These are phyloP conservation scores for Verticillium albo-atrum DNA, from an alignment of 2,329 filamentous ascomycete genomes.

Conservation along the genomic window DNA sequence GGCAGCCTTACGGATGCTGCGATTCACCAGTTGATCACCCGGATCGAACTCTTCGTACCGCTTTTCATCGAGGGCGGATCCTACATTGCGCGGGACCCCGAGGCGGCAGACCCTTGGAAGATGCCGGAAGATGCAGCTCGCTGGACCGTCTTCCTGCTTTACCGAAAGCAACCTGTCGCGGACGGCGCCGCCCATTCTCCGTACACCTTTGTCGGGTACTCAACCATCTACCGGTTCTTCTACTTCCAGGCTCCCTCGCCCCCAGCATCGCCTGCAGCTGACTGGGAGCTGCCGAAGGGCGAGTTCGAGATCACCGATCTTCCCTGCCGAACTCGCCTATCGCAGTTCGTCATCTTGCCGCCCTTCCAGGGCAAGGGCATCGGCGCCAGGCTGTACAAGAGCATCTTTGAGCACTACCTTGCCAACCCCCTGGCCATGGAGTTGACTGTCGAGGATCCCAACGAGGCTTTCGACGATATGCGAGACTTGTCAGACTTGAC, in stretches of 20 bases:
- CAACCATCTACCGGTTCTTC: conserved; percentile 87
- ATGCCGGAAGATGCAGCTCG: conserved; percentile 59
- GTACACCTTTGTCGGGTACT: conserved; percentile 87
- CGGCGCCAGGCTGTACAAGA: conserved; percentile 74
- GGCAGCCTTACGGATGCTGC: conserved; percentile 66
- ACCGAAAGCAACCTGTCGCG: conserved; percentile 53
- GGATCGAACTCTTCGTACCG: conserved; percentile 77
- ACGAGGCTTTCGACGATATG: conserved; percentile 76
- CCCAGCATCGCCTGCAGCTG: conserved; percentile 30
- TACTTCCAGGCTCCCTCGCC: conserved; percentile 48
- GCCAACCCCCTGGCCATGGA: conserved; percentile 67
- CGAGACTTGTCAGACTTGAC: conserved; percentile 70
- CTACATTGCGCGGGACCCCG: conserved; percentile 50
- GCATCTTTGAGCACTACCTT: conserved; percentile 69
- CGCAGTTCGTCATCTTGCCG: conserved; percentile 88
- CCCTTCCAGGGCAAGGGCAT: conserved; percentile 80
- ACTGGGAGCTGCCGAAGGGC: conserved; percentile 40
- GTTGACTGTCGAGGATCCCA: conserved; percentile 92
- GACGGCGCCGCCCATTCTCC: conserved; percentile 40
- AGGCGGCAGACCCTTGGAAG: conserved; percentile 26
- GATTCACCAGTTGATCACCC: conserved; percentile 68
- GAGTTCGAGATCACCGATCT: conserved; percentile 51
- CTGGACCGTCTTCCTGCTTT: conserved; percentile 91
- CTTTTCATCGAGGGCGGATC: conserved; percentile 94
- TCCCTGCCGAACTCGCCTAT: conserved; percentile 77